These are phyloP conservation scores for Pythium vanterpoolii DNA, from an alignment of 352 stramenopile genomes.

Conservation along the genomic window DNA sequence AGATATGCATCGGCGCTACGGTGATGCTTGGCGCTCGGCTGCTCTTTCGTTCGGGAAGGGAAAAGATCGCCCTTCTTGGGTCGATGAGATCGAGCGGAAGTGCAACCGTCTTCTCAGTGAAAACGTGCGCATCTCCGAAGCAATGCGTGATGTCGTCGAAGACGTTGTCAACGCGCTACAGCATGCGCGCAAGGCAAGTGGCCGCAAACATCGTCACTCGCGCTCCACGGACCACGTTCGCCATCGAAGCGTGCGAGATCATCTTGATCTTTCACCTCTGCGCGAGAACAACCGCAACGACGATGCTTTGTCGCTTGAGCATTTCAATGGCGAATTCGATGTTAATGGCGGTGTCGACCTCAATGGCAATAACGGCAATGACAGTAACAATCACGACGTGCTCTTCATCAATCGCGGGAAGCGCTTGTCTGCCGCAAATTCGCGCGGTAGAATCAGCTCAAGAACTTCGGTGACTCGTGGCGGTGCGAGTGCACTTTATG, in stretches of 20 bases:
- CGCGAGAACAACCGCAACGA: constrained; percentile 19
- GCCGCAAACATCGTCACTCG: constrained; percentile 31
- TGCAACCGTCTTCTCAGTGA: constrained; percentile 48
- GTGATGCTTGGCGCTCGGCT: constrained; percentile 36
- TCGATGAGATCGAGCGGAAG: constrained; percentile 55
- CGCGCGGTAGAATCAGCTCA: constrained; percentile 21
- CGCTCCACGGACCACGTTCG: constrained; percentile 20
- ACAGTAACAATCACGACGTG: constrained; percentile 16
- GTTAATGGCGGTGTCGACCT: not conserved
- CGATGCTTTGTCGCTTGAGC: constrained; percentile 21
- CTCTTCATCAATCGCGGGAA: constrained; percentile 36
- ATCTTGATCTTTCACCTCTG: constrained; percentile 3
- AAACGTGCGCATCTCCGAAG: constrained; percentile 50
- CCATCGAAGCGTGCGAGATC: constrained; percentile 21
- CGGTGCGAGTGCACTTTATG: constrained; percentile 34
- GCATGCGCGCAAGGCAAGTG: constrained; percentile 37
- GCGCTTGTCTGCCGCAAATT: constrained; percentile 18
- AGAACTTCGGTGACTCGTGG: constrained; percentile 23
- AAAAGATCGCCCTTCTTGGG: constrained; percentile 41
- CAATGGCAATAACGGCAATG: constrained; percentile 17
- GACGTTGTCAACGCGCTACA: constrained; percentile 44
- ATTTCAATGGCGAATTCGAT: constrained; percentile 20
- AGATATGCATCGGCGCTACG: constrained; percentile 48
- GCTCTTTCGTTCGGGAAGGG: constrained; percentile 32
- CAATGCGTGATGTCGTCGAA: constrained; percentile 48